Conservation (phyloP, 2,329 filamentous ascomycete genomes). For the Keithomyces neogunnii region DNA sequence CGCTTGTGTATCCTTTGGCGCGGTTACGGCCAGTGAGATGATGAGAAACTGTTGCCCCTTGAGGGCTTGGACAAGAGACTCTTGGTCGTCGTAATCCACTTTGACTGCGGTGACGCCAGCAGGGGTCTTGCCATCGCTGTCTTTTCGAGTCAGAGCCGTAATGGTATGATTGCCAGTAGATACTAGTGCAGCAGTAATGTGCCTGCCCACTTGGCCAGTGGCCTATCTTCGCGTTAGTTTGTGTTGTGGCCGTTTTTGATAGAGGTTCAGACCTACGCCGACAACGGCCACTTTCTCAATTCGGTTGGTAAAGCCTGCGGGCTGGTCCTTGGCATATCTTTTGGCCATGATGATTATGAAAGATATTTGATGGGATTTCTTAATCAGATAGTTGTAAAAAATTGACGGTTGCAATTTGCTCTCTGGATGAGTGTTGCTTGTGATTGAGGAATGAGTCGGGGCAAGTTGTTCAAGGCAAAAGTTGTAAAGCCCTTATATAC, state of each 20-base stretch:
- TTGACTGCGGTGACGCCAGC: conserved; percentile 29
- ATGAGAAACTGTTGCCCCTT: conserved; percentile 47
- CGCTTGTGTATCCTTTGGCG: conserved; percentile 31
- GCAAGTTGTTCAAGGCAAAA: too few species aligned
- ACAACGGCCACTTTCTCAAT: conserved; percentile 33
- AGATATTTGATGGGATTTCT: too few species aligned
- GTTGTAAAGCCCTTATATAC: too few species aligned
- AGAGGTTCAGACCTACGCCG: conserved; percentile 26
- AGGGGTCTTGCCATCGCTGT: conserved; percentile 33
- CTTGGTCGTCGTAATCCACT: conserved; percentile 36
- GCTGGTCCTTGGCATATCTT: conserved; percentile 15
- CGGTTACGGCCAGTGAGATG: conserved; percentile 36
- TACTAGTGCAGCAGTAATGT: conserved; percentile 34
- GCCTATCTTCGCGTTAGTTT: conserved; percentile 20
- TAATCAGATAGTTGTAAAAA: too few species aligned
- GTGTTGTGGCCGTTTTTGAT: background rate
- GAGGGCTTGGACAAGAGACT: conserved; percentile 39
- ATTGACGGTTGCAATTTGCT: too few species aligned
- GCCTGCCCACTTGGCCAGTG: conserved; percentile 27
- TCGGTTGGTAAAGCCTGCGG: conserved; percentile 19
- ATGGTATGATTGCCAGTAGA: conserved; percentile 40
- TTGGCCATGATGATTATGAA: background rate
- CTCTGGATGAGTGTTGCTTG: too few species aligned
- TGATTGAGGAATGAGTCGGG: too few species aligned
- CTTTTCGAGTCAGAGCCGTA: conserved; percentile 42